Percentiles rank a stretch among this genome's conserved stretches.
Evolutionary conservation across 2,329 filamentous ascomycete species (phyloP).

Genomic region (Elsinoe arachidis): DNA sequence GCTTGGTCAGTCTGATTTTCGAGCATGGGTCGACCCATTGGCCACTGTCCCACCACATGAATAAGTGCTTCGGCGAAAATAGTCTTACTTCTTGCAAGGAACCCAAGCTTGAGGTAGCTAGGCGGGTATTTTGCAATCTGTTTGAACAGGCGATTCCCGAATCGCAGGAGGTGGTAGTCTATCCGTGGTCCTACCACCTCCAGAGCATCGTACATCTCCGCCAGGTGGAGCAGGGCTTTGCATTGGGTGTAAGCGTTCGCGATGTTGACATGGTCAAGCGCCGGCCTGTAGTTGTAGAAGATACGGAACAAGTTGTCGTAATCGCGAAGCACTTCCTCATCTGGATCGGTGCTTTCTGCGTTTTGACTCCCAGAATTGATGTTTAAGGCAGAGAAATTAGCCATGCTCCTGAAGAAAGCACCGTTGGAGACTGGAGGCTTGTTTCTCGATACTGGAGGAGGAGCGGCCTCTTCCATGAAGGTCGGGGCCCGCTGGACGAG

Average conservation of each 20-base stretch:
- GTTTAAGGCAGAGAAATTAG: slow-evolving; percentile 59
- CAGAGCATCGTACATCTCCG: slow-evolving; percentile 91
- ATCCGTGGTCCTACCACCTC: slow-evolving; percentile 80
- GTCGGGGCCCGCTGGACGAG: slow-evolving; percentile 53
- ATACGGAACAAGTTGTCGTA: slow-evolving; percentile 94
- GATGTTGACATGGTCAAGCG: slow-evolving; percentile 78
- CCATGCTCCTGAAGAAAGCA: slow-evolving; percentile 79
- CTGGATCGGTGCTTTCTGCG: slow-evolving; percentile 42
- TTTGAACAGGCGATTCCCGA: slow-evolving; percentile 84
- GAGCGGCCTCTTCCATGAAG: slow-evolving; percentile 26
- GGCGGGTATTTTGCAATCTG: slow-evolving; percentile 95
- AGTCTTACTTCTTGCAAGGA: slow-evolving; percentile 71
- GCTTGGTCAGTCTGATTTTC: slow-evolving; percentile 62
- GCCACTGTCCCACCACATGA: slow-evolving; percentile 93
- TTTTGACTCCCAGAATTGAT: slow-evolving; percentile 36
- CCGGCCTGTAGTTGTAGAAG: slow-evolving; percentile 86
- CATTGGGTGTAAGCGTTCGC: slow-evolving; percentile 89
- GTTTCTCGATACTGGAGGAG: slow-evolving; percentile 47
- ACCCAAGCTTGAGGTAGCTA: slow-evolving; percentile 82
- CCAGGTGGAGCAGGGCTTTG: slow-evolving; percentile 77
- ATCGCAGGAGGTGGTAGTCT: slow-evolving; percentile 88
- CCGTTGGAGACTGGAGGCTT: slow-evolving; percentile 56
- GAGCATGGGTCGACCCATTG: slow-evolving; percentile 66
- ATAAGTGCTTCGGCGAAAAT: slow-evolving; percentile 72
- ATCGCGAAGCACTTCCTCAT: slow-evolving; percentile 71